These are phyloP conservation scores for Osmozyma mogii DNA, from an alignment of 805 yeast genomes.

Conservation along the genomic window DNA sequence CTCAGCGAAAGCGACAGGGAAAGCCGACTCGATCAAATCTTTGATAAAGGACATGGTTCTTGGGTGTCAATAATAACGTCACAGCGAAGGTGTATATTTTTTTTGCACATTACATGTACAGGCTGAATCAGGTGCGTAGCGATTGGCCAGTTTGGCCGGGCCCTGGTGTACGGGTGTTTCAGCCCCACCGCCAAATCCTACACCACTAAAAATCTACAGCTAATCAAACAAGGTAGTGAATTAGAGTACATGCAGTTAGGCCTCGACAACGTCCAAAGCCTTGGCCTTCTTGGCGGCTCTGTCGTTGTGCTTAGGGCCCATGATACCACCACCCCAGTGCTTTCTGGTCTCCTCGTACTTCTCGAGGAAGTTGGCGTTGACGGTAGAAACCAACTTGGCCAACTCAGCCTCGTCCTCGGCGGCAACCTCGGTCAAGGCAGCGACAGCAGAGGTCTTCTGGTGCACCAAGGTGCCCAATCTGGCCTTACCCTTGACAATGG, in stretches of 20 bases:
- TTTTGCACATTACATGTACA: no score
- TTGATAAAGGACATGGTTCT: conserved; percentile 42
- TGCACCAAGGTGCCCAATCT: conserved; percentile 96
- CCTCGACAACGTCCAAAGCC: conserved; percentile 1
- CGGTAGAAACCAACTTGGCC: conserved; percentile 86
- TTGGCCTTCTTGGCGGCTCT: conserved; percentile 28
- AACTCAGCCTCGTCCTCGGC: conserved; percentile 93
- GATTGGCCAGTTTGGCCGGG: conserved; percentile 10
- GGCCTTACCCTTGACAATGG: conserved; percentile 96
- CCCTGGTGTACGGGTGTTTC: conserved; percentile 4
- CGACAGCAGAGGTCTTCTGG: conserved; percentile 96
- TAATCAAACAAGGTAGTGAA: not conserved
- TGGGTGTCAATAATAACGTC: no score
- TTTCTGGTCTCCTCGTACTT: conserved; percentile 94
- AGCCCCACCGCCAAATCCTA: conserved; percentile 1
- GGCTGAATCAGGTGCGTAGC: conserved; percentile 14
- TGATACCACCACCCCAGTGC: conserved; percentile 99
- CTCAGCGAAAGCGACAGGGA: conserved; percentile 84
- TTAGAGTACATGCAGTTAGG: not conserved
- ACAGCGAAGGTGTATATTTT: no score
- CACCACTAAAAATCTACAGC: conserved; percentile 2
- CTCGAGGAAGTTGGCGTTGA: conserved; percentile 87
- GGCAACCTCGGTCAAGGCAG: conserved; percentile 92
- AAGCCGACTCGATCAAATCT: conserved; percentile 72
- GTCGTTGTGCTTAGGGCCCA: conserved; percentile 91